Evolutionary conservation across 176 grass and related monocot genomes (phyloP), one percentile per base, ranked within the genome.

Genomic region (Coix lacrymajobi): DNA sequence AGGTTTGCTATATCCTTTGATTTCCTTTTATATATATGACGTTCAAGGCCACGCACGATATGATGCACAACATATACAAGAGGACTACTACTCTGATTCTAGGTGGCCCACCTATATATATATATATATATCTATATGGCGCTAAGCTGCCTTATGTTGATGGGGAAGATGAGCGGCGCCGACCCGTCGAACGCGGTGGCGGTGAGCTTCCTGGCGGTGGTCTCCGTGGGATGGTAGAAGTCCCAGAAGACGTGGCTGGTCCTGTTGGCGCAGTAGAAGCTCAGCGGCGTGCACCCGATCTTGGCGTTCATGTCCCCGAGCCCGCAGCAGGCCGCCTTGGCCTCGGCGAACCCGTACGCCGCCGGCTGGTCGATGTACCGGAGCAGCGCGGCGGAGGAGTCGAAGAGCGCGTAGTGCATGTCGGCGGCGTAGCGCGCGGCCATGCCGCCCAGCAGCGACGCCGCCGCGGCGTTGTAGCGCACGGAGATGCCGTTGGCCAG

Each of bases 201-300:
- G 13, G 48, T 60, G 51, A 97, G 85, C 83, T 62, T 87, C 79
- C 73, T 34, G 1, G 89, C 91, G 11, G 91, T 90, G 80, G 85
- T n/a, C 77, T 97, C 91, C 0, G 94, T 97, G 2, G 91, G 94
- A 41, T 97, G 94, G 85, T 90, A 94, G 24, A 90, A 90, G 71
- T 97, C 94, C 94, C 94, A 97, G 79, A 97, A 97, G 5, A 94
- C 58, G 44, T 97, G 80, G 64, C 60, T 60, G 0, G 28, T 88
- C 75, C 91, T 79, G 70, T 97, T 92, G 33, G 79, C 62, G 78
- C 94, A 94, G 84, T 92, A 97, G 74, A 29, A 68, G 48, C 91
- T 85, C 2, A 94, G 8, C 5, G 94, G 94, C 1, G 76, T 79
- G 83, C 94, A 97, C 0, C 82, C 91, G 36, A 97, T 73, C 79